Conservation (phyloP, 1,284 basidiomycete species). For the Papiliotrema fonsecae region DNA sequence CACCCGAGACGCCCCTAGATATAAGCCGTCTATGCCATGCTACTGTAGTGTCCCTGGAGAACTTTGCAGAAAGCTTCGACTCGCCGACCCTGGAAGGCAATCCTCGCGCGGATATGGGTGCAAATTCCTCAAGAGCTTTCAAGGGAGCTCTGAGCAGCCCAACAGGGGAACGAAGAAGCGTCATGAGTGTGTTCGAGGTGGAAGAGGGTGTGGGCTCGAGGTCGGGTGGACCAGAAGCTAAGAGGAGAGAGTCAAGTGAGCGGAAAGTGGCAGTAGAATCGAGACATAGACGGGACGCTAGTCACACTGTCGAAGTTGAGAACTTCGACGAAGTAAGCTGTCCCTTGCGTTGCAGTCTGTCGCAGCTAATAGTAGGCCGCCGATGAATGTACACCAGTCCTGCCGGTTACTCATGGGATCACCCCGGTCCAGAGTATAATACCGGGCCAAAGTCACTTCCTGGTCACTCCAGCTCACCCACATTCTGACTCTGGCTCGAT, state of each 20-base stretch:
- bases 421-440: not conserved
- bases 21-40: not conserved
- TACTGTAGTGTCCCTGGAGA: not conserved
- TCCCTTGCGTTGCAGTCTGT: too few relatives aligned
- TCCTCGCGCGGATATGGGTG: not conserved
- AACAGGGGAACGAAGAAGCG: not conserved
- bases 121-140: not conserved
- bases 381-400: not conserved
- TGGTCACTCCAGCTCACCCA: not conserved
- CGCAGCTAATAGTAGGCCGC: too few relatives aligned
- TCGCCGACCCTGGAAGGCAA: not conserved
- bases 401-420: not conserved
- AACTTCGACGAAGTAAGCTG: not conserved
- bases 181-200: not conserved
- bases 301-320: not conserved
- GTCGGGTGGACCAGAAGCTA: not conserved
- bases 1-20: not conserved
- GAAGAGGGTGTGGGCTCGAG: not conserved
- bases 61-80: not conserved
- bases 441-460: not conserved
- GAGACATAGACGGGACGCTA: not conserved
- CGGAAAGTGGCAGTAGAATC: not conserved
- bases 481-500: not conserved
- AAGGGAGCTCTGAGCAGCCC: not conserved
- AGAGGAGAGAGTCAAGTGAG: not conserved